A percentile compares a stretch with the other conserved stretches of the same genome.
Evolutionary conservation across 495 filamentous ascomycete species (phyloP).

Genomic region (Evansstolkia leycettana): DNA sequence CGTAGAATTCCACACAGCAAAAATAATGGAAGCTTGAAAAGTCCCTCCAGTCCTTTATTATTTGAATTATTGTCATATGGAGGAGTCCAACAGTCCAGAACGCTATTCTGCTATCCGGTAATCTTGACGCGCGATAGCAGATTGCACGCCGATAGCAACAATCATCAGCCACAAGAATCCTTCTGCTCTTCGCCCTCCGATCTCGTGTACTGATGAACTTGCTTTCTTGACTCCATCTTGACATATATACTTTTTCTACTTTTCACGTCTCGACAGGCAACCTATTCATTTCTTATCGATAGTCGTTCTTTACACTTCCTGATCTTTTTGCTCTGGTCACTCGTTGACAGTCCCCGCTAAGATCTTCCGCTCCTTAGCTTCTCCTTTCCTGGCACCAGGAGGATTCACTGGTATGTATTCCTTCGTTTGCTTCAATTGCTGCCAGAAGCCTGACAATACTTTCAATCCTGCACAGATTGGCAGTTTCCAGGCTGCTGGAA

Average conservation of each 20-base stretch:
- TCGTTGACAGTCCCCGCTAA: not conserved
- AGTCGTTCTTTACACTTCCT: not conserved
- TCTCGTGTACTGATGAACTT: slow-evolving; percentile 1
- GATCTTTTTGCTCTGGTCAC: no score
- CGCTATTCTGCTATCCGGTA: no score
- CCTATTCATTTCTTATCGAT: not conserved
- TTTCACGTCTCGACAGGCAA: not conserved
- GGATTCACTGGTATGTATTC: no score
- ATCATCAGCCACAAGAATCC: not conserved
- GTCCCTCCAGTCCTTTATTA: no score
- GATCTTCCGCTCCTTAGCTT: not conserved
- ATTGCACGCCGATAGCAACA: no score
- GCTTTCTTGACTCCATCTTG: not conserved
- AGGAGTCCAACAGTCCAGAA: not conserved
- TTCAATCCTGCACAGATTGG: no score
- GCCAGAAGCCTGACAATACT: no score
- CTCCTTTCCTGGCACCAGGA: no score
- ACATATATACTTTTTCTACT: not conserved
- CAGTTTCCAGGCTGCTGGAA: no score
- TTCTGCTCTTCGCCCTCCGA: slow-evolving; percentile 1
- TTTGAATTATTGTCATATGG: not conserved
- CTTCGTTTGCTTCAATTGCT: no score
- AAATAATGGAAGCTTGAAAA: no score
- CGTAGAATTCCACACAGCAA: not conserved
- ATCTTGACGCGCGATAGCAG: slow-evolving; percentile 1